Evolutionary conservation across 1,139 yeast species (phyloP).

Genomic region (Yamadazyma siamensis): DNA sequence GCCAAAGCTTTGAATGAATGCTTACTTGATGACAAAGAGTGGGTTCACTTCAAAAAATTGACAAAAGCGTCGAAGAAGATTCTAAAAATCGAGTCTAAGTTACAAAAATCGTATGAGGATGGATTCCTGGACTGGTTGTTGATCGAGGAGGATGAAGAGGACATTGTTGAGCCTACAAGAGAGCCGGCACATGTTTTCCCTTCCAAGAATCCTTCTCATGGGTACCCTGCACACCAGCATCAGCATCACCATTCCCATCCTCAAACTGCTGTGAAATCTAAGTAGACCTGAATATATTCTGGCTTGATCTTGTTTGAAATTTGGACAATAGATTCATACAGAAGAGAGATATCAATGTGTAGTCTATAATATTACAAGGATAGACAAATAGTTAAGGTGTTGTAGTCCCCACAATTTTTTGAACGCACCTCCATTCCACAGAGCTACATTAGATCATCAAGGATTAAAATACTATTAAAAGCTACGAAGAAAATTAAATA

Average conservation of each 20-base stretch:
- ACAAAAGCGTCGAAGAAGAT: not conserved
- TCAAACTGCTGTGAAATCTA: too few species aligned
- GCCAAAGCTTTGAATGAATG: not conserved
- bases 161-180: not conserved
- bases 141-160: conserved; percentile 1
- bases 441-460: too few species aligned
- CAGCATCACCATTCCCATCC: not conserved
- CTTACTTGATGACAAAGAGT: conserved; percentile 1
- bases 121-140: conserved; percentile 1
- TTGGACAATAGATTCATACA: too few species aligned
- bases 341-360: too few species aligned
- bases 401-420: too few species aligned
- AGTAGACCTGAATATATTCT: too few species aligned
- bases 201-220: not conserved
- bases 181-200: not conserved
- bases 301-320: too few species aligned
- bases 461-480: too few species aligned
- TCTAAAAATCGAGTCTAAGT: not conserved
- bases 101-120: conserved; percentile 1
- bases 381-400: too few species aligned
- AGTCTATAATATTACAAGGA: too few species aligned
- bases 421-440: too few species aligned
- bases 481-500: too few species aligned
- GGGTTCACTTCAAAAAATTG: not conserved
- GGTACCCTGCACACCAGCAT: not conserved